Percentiles rank a stretch among this genome's conserved stretches.
Conservation (phyloP, 2,329 filamentous ascomycete genomes). For the Eutypa lata region DNA sequence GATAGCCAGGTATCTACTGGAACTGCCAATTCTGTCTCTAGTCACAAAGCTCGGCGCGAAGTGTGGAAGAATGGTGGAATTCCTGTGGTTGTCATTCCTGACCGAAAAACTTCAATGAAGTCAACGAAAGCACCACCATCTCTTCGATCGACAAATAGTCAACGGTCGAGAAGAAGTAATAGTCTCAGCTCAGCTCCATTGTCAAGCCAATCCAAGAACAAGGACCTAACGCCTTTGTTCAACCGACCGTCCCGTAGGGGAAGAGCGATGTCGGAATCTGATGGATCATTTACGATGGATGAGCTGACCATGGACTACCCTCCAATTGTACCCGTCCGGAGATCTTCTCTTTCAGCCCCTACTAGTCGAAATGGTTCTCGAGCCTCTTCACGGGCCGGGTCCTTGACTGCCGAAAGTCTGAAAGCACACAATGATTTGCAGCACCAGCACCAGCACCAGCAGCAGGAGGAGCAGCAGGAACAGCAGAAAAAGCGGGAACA, state of each 20-base stretch:
- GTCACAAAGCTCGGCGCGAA: conserved; percentile 54
- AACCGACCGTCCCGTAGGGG: conserved; percentile 39
- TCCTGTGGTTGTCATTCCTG: conserved; percentile 61
- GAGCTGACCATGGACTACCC: conserved; percentile 60
- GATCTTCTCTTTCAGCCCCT: conserved; percentile 60
- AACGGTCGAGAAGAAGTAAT: conserved; percentile 49
- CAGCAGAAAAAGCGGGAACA: conserved; percentile 1
- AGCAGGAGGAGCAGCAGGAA: conserved; percentile 22
- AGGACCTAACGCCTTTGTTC: conserved; percentile 40
- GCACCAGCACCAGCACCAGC: conserved; percentile 7
- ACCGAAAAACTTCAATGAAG: conserved; percentile 52
- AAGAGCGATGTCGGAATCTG: conserved; percentile 45
- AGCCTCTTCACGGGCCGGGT: conserved; percentile 36
- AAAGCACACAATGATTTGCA: conserved; percentile 49
- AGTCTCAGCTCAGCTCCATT: conserved; percentile 48
- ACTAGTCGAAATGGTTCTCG: conserved; percentile 51
- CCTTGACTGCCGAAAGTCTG: conserved; percentile 57
- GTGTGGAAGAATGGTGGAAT: conserved; percentile 59
- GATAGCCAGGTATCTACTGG: conserved; percentile 49
- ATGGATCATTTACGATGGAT: conserved; percentile 41
- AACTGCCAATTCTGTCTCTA: conserved; percentile 49
- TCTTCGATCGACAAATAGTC: conserved; percentile 59
- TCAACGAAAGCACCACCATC: conserved; percentile 52
- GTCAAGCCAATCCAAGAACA: conserved; percentile 38
- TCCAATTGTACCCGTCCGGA: conserved; percentile 53